A percentile compares a stretch with the other conserved stretches of the same genome.
These are phyloP conservation scores for Colletotrichum ledebouriae DNA, from an alignment of 2,329 filamentous ascomycete species.

Conservation along the genomic window DNA sequence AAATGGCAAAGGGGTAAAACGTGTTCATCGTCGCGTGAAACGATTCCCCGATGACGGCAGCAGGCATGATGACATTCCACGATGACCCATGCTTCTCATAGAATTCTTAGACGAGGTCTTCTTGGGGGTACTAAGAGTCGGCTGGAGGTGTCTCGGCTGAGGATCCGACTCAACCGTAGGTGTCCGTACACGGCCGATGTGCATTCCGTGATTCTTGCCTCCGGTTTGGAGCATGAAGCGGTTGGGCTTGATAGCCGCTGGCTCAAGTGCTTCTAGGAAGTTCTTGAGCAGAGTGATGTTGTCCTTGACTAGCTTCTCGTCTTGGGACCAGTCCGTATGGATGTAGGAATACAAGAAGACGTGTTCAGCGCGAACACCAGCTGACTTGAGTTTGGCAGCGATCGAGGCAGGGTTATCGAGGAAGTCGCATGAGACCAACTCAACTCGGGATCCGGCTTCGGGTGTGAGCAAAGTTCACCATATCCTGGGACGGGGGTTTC, in stretches of 20 bases:
- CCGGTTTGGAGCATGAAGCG: constrained; percentile 34
- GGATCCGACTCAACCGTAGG: constrained; percentile 26
- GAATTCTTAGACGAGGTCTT: constrained; percentile 23
- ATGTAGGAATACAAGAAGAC: constrained; percentile 36
- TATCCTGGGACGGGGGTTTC: background rate
- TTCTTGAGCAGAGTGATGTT: constrained; percentile 13
- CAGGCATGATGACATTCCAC: constrained; percentile 22
- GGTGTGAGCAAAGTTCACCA: constrained; percentile 17
- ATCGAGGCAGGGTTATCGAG: background rate
- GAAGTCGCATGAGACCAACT: constrained; percentile 27
- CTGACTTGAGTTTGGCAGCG: constrained; percentile 10
- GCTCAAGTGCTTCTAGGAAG: constrained; percentile 23
- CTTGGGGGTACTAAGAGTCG: constrained; percentile 35
- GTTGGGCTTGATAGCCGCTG: constrained; percentile 6
- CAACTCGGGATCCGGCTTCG: constrained; percentile 11
- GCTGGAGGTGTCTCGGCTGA: constrained; percentile 9
- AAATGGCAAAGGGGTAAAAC: constrained; percentile 9
- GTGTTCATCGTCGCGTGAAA: constrained; percentile 15
- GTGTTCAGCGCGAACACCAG: constrained; percentile 23
- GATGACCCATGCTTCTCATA: constrained; percentile 3
- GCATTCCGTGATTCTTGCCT: constrained; percentile 36
- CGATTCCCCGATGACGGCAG: constrained; percentile 13
- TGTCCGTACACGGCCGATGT: constrained; percentile 22
- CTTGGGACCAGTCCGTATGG: constrained; percentile 28
- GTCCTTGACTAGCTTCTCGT: constrained; percentile 7